Evolutionary conservation across 2,329 filamentous ascomycete species (phyloP).

Genomic region (Arthrobotrys conoides): DNA sequence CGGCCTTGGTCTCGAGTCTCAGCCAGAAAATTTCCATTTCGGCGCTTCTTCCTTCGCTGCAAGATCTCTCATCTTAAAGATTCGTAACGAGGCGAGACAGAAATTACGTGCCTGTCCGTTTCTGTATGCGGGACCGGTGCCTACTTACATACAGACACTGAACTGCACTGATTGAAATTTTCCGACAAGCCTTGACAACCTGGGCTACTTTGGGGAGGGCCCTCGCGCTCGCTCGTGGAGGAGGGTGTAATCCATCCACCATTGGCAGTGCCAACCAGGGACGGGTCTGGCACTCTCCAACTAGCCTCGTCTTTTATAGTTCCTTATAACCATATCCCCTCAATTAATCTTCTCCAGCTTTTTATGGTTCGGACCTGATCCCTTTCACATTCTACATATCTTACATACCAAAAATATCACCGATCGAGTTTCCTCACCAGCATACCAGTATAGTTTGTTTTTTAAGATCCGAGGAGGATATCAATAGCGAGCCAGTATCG

Average conservation of each 20-base stretch:
- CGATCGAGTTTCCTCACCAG: constrained; percentile 48
- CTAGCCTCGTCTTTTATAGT: constrained; percentile 61
- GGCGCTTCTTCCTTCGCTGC: constrained; percentile 24
- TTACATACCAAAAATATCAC: constrained; percentile 57
- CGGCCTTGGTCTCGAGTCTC: constrained; percentile 3
- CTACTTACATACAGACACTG: constrained; percentile 2
- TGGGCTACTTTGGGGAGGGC: constrained; percentile 51
- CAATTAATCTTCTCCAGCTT: constrained; percentile 58
- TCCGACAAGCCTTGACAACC: constrained; percentile 46
- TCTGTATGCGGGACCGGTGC: constrained; percentile 29
- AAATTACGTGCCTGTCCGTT: constrained; percentile 30
- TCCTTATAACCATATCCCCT: constrained; percentile 59
- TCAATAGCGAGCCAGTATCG: constrained; percentile 41
- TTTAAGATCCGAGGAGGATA: constrained; percentile 45
- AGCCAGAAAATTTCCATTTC: constrained; percentile 18
- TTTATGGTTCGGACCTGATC: constrained; percentile 49
- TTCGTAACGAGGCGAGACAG: constrained; percentile 47
- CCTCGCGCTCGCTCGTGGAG: constrained; percentile 34
- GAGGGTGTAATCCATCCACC: constrained; percentile 52
- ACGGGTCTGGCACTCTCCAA: constrained; percentile 42
- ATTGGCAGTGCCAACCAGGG: constrained; percentile 60
- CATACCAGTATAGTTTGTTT: constrained; percentile 48
- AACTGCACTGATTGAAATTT: constrained; percentile 56
- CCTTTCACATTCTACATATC: constrained; percentile 40
- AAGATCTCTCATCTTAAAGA: constrained; percentile 25